Base-by-base conservation (phyloP, 305 asterid genomes). In the Nicotiana rustica region DNA sequence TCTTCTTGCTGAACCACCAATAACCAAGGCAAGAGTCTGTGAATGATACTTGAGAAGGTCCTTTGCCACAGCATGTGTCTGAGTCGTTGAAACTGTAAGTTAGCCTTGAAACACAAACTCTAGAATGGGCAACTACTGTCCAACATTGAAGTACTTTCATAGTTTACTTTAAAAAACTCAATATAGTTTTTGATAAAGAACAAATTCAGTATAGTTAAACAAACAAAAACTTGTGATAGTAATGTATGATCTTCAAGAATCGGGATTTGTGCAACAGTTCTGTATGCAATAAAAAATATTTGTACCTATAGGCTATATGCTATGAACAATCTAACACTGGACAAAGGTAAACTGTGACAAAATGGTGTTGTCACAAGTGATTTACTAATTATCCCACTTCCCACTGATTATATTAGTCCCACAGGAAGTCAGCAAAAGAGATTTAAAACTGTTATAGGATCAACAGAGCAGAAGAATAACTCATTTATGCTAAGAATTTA, bases 41-140 rank as follows among this genome's bases (percentile, higher is more conserved):
- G 98, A 93, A 77, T 96, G 99, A 89, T 93, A 85, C 93, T 91
- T 96, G 86, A 96, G 86, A 65, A 94, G 97, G 41, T 91, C 96
- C 80, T 89, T 85, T 49, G 98, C 98, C 83, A 96, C 99, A 82
- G 90, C 93, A 91, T 96, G 97, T 18, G 98, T 93, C 99, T 93
- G 90, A 44, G 86, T 3, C 67, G 86, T 85, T 69, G 14, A 65
- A 59, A 47, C 6, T 21, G 49, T 73, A 78, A 38, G 85, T 84
- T 69, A 82, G 84, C 55, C 65, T 75, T 21, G n/a, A 41, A 68
- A 47, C 49, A 85, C 36, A 38, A 41, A 31, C 65, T n/a, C 15
- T 67, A 21, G 31, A 21, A 15, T 55, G 31, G 49, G 49, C 25
- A 25, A 25, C 25, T 25, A 25, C 25, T 25, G 25, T 25, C 25